phyloP scores from a whole-genome alignment of 208 protist species.

The Eutreptiella sp. region DNA sequence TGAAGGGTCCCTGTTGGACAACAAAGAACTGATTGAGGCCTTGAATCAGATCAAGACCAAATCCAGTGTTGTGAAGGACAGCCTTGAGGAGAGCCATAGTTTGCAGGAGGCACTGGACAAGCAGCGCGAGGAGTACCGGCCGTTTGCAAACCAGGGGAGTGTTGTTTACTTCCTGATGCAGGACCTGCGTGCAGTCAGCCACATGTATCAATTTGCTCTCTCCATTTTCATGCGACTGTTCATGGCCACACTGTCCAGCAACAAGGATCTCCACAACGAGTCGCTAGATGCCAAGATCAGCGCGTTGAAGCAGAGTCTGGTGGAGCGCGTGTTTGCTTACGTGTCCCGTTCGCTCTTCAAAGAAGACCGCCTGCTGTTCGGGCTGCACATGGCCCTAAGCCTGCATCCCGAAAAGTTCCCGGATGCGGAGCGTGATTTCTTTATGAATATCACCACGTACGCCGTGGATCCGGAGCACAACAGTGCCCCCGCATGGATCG shows the following conservation, averaged over 20 bases:
- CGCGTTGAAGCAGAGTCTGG: slow-evolving; percentile 61
- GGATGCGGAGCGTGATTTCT: slow-evolving; percentile 83
- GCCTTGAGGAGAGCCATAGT: slow-evolving; percentile 72
- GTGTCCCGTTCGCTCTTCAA: slow-evolving; percentile 87
- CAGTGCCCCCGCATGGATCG: slow-evolving; percentile 51
- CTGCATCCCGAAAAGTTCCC: slow-evolving; percentile 57
- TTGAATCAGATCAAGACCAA: slow-evolving; percentile 92
- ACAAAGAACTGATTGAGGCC: slow-evolving; percentile 82
- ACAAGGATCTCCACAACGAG: slow-evolving; percentile 53
- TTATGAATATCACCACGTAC: slow-evolving; percentile 56
- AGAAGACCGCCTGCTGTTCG: slow-evolving; percentile 87
- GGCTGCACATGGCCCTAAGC: slow-evolving; percentile 80
- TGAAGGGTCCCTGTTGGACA: slow-evolving; percentile 90
- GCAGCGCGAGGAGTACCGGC: slow-evolving; percentile 87
- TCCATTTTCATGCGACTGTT: slow-evolving; percentile 78
- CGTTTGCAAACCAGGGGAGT: slow-evolving; percentile 77
- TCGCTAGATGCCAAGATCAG: slow-evolving; percentile 76
- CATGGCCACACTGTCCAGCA: slow-evolving; percentile 43
- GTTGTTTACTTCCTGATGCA: slow-evolving; percentile 86
- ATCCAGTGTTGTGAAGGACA: slow-evolving; percentile 67
- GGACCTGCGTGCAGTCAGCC: slow-evolving; percentile 74
- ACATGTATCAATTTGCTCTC: slow-evolving; percentile 96
- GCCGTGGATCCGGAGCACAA: slow-evolving; percentile 51
- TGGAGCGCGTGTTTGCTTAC: slow-evolving; percentile 61
- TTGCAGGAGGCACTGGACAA: slow-evolving; percentile 80